Base-by-base conservation (phyloP, 2,329 filamentous ascomycete genomes). In the Harringtonia aguacate region DNA sequence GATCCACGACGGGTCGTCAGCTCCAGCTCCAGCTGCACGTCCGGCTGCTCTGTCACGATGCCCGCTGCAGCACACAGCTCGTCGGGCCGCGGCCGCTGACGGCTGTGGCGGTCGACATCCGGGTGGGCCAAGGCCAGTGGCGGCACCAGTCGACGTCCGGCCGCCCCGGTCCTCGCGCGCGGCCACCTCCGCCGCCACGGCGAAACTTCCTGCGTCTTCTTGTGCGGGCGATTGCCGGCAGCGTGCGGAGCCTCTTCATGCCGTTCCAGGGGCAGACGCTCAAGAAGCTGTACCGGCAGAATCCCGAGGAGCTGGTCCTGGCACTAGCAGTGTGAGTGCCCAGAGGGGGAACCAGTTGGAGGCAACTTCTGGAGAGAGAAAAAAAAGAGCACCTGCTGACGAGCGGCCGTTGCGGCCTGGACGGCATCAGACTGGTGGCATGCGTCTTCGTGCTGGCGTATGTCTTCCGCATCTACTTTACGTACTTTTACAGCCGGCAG, bases 401-500 rank as follows among this genome's bases (percentile, higher is more conserved):
- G n/a, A n/a, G n/a, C n/a, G n/a, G n/a, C n/a, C n/a, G n/a, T n/a
- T n/a, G n/a, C n/a, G n/a, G n/a, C n/a, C n/a, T n/a, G n/a, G n/a
- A n/a, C n/a, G n/a, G n/a, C n/a, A n/a, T n/a, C 42, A 70, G 68
- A 27, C 55, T 71, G 27, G 55, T 53, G 8, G 58, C 51, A 13
- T 49, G 58, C 12, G 52, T 56, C 17, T 58, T 55, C 36, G 53
- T 62, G n/a, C 48, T 59, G 9, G 56, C 54, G 22, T 70, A 69
- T 52, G 58, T 62, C 21, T 50, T 60, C 30, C 63, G 61, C 47
- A 58, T 69, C 39, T 77, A 76, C 60, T 70, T 74, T 49, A 63
- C 63, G 50, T 73, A 73, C 51, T 78, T 77, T 57, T 70, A 77
- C 54, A 66, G 70, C 43, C 56, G 63, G 24, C 68, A 76, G 46